Percentiles rank a stretch among this genome's conserved stretches.
Conservation (phyloP, 345 rosid genomes). For the Triadica sebifera region DNA sequence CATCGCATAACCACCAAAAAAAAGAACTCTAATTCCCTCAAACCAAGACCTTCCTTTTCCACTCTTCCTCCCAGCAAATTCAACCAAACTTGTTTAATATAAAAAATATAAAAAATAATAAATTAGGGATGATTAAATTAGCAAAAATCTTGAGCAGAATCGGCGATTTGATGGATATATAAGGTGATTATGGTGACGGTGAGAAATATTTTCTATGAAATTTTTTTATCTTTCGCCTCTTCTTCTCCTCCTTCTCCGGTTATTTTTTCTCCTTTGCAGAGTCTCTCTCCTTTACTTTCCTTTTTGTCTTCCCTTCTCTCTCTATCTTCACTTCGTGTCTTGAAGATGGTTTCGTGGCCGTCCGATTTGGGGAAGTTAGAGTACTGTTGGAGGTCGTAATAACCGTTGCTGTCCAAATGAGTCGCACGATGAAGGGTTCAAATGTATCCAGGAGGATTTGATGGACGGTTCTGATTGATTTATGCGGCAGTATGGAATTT, state of each 20-base stretch:
- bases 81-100: background rate
- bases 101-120: background rate
- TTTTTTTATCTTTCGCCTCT: background rate
- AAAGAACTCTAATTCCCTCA: conserved; percentile 16
- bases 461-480: conserved; percentile 36
- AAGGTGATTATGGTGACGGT: background rate
- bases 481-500: conserved; percentile 19
- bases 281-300: conserved; percentile 6
- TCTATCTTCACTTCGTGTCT: conserved; percentile 1
- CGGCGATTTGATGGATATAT: background rate
- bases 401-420: conserved; percentile 51
- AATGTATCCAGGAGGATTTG: background rate
- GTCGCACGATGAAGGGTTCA: background rate
- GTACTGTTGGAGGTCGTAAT: conserved; percentile 32
- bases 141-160: background rate
- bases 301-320: conserved; percentile 16
- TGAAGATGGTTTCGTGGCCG: conserved; percentile 29
- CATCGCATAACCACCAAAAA: conserved; percentile 39
- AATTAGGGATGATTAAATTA: background rate
- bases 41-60: conserved; percentile 11
- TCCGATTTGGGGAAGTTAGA: conserved; percentile 39
- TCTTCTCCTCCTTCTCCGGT: background rate
- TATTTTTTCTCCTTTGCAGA: conserved; percentile 7
- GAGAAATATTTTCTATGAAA: background rate
- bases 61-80: background rate